Evolutionary conservation across 148 eudicot species (phyloP).

Genomic region (Talinum fruticosum): DNA sequence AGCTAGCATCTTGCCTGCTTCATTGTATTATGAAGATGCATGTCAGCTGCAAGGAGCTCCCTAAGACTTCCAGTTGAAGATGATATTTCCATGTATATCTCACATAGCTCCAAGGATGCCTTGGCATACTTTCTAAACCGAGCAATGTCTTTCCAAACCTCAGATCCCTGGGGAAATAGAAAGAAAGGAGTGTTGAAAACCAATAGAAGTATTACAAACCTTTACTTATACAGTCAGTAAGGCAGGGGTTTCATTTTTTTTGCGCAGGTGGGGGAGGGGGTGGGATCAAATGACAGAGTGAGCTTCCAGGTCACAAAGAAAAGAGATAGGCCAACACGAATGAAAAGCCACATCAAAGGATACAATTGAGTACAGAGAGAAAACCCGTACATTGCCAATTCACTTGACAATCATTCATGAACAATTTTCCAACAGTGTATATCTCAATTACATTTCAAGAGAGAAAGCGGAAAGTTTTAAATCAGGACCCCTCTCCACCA

Average conservation of each 20-base stretch:
- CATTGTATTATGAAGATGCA: slow-evolving; percentile 78
- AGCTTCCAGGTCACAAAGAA: not conserved
- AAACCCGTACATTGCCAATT: not conserved
- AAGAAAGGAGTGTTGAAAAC: not conserved
- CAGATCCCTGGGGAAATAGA: slow-evolving; percentile 55
- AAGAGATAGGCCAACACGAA: not conserved
- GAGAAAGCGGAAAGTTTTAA: too few species aligned
- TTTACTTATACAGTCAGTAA: not conserved
- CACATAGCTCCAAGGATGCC: slow-evolving; percentile 89
- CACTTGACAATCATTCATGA: too few species aligned
- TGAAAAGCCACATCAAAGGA: not conserved
- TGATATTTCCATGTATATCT: slow-evolving; percentile 66
- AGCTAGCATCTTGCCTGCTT: slow-evolving; percentile 55
- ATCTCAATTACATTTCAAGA: not conserved
- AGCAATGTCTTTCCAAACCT: slow-evolving; percentile 71
- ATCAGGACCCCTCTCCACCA: too few species aligned
- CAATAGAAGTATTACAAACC: not conserved
- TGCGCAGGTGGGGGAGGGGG: not conserved
- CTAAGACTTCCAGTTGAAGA: slow-evolving; percentile 43
- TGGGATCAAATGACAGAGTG: too few species aligned
- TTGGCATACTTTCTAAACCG: slow-evolving; percentile 77
- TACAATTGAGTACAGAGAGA: not conserved
- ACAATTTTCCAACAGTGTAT: not conserved
- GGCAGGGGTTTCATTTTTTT: too few species aligned
- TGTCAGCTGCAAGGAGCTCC: slow-evolving; percentile 76